Evolutionary conservation across 208 protist genomes (phyloP), one percentile per base, ranked within the genome.

Genomic region (Acanthamoeba sp.): DNA sequence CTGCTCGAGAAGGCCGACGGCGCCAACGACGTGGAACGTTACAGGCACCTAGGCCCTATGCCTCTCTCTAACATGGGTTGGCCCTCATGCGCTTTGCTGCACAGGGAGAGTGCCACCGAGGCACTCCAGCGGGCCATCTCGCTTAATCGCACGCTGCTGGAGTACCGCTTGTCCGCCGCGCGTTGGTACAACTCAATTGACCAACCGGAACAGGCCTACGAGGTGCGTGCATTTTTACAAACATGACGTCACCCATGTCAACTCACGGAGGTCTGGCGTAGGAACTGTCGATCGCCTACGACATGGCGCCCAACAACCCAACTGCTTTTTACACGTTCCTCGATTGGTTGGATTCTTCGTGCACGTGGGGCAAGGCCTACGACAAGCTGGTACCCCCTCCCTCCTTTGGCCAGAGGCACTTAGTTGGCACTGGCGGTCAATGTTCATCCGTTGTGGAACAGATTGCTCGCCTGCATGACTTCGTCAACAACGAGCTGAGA

Each of bases 291-390:
- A 38, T 27, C 7, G 78, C 78, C 16, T 59, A 87, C 45, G 29
- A 59, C 2, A 20, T 42, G 12, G 38, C 22, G 16, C 78, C 78
- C 22, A 59, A 87, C 48, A 20, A 59, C 29, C 78, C 78, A 18
- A 38, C 1, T 12, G 27, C 45, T 2, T 87, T 59, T 27, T 87
- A 87, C 78, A 1, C n/a, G 7, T 20, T 87, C 2, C 45, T 87
- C 4, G 78, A 87, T 38, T 87, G 78, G 78, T 4, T 87, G 42
- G 24, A 87, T 27, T 50, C 78, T 1, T 34, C 78, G 7, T 87
- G 78, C 78, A 87, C 22, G 42, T 87, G 78, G 78, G 78, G 45
- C 78, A 34, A 59, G n/a, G 32, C 45, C 22, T 87, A 87, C 78
- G 24, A 55, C 1, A 34, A 87, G 78, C 42, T 87, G 38, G 78